A percentile compares a stretch with the other conserved stretches of the same genome.
phyloP scores from a whole-genome alignment of 2,329 filamentous ascomycete genomes.

The Daldinia sp. region DNA sequence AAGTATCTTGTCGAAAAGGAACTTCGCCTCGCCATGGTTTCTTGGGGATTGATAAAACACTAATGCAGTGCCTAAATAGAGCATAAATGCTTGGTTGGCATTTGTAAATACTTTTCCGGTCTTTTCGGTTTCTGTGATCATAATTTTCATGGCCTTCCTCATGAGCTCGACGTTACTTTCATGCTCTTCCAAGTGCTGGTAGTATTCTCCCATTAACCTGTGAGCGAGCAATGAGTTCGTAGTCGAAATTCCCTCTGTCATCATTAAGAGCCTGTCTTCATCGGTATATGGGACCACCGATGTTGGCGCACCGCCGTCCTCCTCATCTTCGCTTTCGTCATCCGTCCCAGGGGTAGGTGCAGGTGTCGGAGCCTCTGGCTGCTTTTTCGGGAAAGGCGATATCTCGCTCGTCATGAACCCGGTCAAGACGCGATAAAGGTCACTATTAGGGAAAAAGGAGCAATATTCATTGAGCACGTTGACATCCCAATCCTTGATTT shows the following conservation, averaged over 20 bases:
- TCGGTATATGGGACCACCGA: conserved; percentile 72
- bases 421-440: conserved; percentile 83
- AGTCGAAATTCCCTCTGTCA: conserved; percentile 78
- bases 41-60: conserved; percentile 92
- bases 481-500: conserved; percentile 80
- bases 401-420: conserved; percentile 86
- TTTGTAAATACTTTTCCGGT: conserved; percentile 78
- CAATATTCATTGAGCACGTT: conserved; percentile 84
- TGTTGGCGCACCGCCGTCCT: conserved; percentile 67
- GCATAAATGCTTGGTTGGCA: conserved; percentile 78
- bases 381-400: conserved; percentile 77
- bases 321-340: conserved; percentile 67
- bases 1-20: conserved; percentile 86
- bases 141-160: conserved; percentile 75
- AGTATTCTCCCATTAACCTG: conserved; percentile 85
- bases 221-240: conserved; percentile 83
- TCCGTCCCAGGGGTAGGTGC: conserved; percentile 51
- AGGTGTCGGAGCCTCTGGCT: conserved; percentile 38
- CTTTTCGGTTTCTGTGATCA: conserved; percentile 70
- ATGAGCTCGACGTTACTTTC: conserved; percentile 83
- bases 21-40: conserved; percentile 88
- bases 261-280: conserved; percentile 83
- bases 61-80: conserved; percentile 85
- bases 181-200: conserved; percentile 86
- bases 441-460: conserved; percentile 83